Base-by-base conservation (phyloP, 2,329 filamentous ascomycete genomes). In the Aspergillus ibericus region DNA sequence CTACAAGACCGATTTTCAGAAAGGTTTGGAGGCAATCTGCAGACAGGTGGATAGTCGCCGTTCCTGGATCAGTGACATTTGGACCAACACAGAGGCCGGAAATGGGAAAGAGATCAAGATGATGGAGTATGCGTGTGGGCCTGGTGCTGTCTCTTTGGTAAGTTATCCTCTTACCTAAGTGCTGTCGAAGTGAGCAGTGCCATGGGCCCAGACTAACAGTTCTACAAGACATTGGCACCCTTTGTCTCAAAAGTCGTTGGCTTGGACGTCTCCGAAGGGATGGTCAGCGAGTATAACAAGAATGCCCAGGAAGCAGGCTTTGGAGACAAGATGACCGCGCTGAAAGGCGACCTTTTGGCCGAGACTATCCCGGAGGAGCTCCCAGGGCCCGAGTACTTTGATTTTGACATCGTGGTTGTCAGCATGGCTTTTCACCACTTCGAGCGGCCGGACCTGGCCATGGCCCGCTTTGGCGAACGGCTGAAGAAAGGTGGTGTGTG, bases 121-220 rank as follows among this genome's bases (percentile, higher is more conserved):
- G 18, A 78, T 92, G 1, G 90, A 93, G 70, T 93, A 92, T 73
- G 90, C 90, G 15, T 92, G 89, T 69, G 90, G 90, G 8, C 87
- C 88, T 5, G 88, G 88, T 2, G 74, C 85, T 55, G 79, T 90
- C 62, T 88, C 88, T 12, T 81, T 83, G 72, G 87, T 89, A 70
- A 64, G 81, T 75, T 18, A 27, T 18, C 58, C 6, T 51, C 8
- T 44, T 6, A 2, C 8, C 5, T 10, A 8, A 2, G n/a, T 13
- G 27, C n/a, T 20, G 9, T 53, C 10, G 25, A 40, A 25, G 56
- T 2, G 32, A 25, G 8, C 40, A 20, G 50, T 53, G 8, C 18
- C n/a, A 16, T 13, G 4, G 15, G 7, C 18, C n/a, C 10, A 36
- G n/a, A 27, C 55, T 64, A 38, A 63, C 38, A 10, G n/a, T 29